Evolutionary conservation across 108 stramenopile genomes (phyloP).

Genomic region (Cyclotella baltica): DNA sequence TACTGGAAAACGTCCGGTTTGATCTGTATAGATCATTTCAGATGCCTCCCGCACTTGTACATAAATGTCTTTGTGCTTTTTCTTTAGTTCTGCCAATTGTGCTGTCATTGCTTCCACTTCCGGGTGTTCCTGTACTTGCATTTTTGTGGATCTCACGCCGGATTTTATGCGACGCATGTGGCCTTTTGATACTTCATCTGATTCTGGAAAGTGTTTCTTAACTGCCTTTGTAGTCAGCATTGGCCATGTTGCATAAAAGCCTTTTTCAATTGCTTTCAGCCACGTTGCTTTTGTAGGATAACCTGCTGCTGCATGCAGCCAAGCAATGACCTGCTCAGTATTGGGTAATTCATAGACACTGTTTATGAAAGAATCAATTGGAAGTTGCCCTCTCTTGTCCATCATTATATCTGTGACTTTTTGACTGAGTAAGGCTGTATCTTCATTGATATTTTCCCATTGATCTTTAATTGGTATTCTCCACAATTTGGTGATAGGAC

Average conservation of each 20-base stretch:
- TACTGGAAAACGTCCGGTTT: no score
- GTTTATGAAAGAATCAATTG: not conserved
- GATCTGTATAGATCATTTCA: not conserved
- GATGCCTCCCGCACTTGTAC: not conserved
- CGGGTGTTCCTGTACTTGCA: no score
- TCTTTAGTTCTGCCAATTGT: not conserved
- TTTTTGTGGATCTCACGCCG: no score
- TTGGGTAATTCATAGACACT: slow-evolving; percentile 1
- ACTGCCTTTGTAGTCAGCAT: no score
- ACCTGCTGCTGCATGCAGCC: slow-evolving; percentile 20
- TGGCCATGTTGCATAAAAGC: slow-evolving; percentile 18
- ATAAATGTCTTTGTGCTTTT: not conserved
- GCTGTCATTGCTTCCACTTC: no score
- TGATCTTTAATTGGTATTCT: no score
- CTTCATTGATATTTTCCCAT: not conserved
- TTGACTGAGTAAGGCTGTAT: not conserved
- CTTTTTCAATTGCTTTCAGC: slow-evolving; percentile 1
- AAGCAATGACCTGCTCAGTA: slow-evolving; percentile 3
- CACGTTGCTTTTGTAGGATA: no score
- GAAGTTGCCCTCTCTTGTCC: not conserved
- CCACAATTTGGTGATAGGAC: no score
- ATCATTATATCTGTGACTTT: not conserved
- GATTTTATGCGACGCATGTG: no score
- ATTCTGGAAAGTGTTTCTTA: slow-evolving; percentile 15
- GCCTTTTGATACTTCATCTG: no score